These are phyloP conservation scores for Leptoxyphium fumago DNA, from an alignment of 2,329 filamentous ascomycete species.

Conservation along the genomic window DNA sequence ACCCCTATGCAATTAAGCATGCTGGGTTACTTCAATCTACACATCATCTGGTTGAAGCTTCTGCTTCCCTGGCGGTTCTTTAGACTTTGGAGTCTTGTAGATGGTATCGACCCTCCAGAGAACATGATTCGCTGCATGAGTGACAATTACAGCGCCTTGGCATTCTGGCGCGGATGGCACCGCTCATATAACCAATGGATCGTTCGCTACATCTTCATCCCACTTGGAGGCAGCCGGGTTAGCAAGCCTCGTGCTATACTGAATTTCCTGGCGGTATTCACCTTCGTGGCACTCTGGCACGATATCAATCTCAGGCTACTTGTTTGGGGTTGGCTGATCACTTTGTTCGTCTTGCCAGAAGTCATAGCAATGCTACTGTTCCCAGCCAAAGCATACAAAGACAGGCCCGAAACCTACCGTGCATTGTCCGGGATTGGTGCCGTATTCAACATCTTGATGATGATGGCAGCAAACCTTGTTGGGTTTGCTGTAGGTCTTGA, in stretches of 20 bases:
- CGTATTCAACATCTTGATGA: slow-evolving; percentile 76
- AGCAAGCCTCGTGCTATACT: slow-evolving; percentile 44
- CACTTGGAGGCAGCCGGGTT: slow-evolving; percentile 64
- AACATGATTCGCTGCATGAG: slow-evolving; percentile 97
- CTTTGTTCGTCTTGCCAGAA: slow-evolving; percentile 86
- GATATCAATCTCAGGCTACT: slow-evolving; percentile 83
- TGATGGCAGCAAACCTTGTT: slow-evolving; percentile 90
- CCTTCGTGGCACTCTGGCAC: slow-evolving; percentile 95
- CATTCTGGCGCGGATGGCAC: slow-evolving; percentile 96
- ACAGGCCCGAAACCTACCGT: slow-evolving; percentile 56
- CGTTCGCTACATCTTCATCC: slow-evolving; percentile 84
- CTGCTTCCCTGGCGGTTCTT: slow-evolving; percentile 97
- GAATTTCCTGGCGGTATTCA: slow-evolving; percentile 79
- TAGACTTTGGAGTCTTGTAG: slow-evolving; percentile 83
- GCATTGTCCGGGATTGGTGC: slow-evolving; percentile 67
- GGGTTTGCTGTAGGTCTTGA: slow-evolving; percentile 89
- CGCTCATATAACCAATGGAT: slow-evolving; percentile 90
- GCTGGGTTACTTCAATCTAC: slow-evolving; percentile 88
- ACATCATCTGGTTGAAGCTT: slow-evolving; percentile 95
- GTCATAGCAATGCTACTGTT: slow-evolving; percentile 58
- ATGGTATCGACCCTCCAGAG: slow-evolving; percentile 87
- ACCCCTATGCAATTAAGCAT: slow-evolving; percentile 77
- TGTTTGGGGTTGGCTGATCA: slow-evolving; percentile 94
- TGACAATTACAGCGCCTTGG: slow-evolving; percentile 79
- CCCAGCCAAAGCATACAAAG: slow-evolving; percentile 56